Evolutionary conservation across 805 yeast genomes (phyloP).

Genomic region (Soucietia sequanensis): DNA sequence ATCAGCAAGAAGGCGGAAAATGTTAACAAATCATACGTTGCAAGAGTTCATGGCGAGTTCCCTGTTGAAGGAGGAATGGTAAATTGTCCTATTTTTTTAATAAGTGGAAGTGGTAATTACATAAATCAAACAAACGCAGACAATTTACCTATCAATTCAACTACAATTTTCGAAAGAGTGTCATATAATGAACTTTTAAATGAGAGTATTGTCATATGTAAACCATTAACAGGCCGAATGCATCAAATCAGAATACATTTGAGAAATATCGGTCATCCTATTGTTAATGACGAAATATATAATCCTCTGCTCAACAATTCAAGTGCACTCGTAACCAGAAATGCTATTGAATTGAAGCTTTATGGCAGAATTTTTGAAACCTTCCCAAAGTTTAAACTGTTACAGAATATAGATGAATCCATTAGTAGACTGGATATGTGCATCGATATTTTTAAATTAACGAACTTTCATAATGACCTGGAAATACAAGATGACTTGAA

Average conservation of each 20-base stretch:
- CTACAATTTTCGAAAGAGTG: slow-evolving; percentile 32
- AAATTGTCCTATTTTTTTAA: slow-evolving; percentile 39
- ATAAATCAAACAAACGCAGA: slow-evolving; percentile 27
- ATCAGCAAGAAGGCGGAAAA: slow-evolving; percentile 25
- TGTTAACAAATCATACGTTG: slow-evolving; percentile 45
- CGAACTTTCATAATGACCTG: slow-evolving; percentile 11
- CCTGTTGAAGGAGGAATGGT: slow-evolving; percentile 27
- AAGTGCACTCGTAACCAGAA: slow-evolving; percentile 10
- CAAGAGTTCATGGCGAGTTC: slow-evolving; percentile 43
- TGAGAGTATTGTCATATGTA: slow-evolving; percentile 47
- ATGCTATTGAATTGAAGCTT: slow-evolving; percentile 20
- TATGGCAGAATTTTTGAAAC: slow-evolving; percentile 17
- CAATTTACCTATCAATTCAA: slow-evolving; percentile 26
- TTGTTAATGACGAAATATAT: slow-evolving; percentile 68
- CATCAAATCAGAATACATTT: slow-evolving; percentile 60
- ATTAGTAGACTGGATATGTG: slow-evolving; percentile 7
- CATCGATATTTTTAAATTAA: slow-evolving; percentile 12
- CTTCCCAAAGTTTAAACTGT: slow-evolving; percentile 13
- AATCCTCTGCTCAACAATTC: slow-evolving; percentile 15
- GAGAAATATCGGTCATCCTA: slow-evolving; percentile 70
- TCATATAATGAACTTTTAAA: slow-evolving; percentile 22
- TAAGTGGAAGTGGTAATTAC: slow-evolving; percentile 33
- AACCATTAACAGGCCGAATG: slow-evolving; percentile 52
- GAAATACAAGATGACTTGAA: slow-evolving; percentile 12
- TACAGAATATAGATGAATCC: slow-evolving; percentile 7